Conservation (phyloP, 2,329 filamentous ascomycete genomes). For the Alternaria ventricosa region DNA sequence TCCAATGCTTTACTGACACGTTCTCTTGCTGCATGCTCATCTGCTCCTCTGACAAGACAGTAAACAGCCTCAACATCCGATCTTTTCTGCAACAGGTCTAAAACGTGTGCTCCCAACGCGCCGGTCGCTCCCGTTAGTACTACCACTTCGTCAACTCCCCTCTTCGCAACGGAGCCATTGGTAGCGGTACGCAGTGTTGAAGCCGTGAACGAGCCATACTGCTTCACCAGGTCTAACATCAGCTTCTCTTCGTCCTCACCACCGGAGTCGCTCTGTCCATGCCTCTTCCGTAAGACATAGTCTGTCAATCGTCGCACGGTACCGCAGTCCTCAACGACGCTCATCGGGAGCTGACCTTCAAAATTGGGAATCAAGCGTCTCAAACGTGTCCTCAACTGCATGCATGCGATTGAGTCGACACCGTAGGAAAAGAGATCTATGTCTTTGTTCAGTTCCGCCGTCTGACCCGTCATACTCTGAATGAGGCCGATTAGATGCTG, state of each 20-base stretch:
- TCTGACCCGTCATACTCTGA: constrained; percentile 30
- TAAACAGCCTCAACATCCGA: constrained; percentile 56
- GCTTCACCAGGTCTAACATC: constrained; percentile 57
- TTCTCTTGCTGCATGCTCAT: constrained; percentile 37
- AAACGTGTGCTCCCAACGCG: constrained; percentile 59
- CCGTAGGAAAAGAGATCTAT: constrained; percentile 65
- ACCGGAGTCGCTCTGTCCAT: constrained; percentile 41
- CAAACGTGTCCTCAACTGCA: constrained; percentile 57
- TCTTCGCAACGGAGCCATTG: constrained; percentile 3
- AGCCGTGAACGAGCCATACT: constrained; percentile 55
- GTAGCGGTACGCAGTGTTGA: constrained; percentile 1
- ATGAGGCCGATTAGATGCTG: constrained; percentile 28
- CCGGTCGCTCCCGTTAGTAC: constrained; percentile 61
- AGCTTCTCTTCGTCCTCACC: constrained; percentile 47
- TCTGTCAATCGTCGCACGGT: constrained; percentile 55
- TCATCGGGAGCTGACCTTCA: constrained; percentile 57
- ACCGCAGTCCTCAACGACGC: constrained; percentile 66
- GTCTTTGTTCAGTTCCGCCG: constrained; percentile 38
- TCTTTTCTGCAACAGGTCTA: constrained; percentile 53
- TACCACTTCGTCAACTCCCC: constrained; percentile 18
- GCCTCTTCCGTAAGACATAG: constrained; percentile 49
- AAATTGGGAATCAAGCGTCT: constrained; percentile 44
- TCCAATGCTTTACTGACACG: constrained; percentile 44
- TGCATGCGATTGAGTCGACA: constrained; percentile 65
- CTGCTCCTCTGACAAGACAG: constrained; percentile 62